Evolutionary conservation across 257 asterid genomes (phyloP), one percentile per base, ranked within the genome.

Genomic region (Ajuga chamaepitys): DNA sequence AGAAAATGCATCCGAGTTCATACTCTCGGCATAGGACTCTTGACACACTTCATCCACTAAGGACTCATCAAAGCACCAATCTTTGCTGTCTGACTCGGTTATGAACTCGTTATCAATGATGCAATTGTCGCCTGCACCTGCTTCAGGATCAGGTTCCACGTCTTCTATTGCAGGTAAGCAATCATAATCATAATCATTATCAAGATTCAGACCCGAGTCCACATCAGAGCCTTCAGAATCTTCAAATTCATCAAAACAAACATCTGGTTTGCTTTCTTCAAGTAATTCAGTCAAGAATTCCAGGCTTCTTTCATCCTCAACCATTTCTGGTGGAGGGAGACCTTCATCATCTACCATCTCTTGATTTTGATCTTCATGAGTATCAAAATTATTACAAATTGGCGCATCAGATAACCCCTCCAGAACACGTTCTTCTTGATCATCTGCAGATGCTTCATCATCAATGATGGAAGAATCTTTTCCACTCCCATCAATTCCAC

Each of bases 151-250:
- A 63, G 59, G 24, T 17, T 71, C 72, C 38, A 62, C n/a, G 13
- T 17, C 73, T 37, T 20, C 72, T 38, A 4, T 42, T 62, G 62
- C 25, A 24, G 55, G 26, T 10, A 73, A 16, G 38, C 37, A 65
- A 9, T 65, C 84, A 10, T 26, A 55, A 38, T 30, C 76, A 72
- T 32, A 56, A 30, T 41, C 46, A 41, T 72, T 77, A 67, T 74
- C 85, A 56, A 81, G 74, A 60, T 59, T 62, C 63, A 65, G 60
- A 58, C 71, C 71, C 9, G 71, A 56, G 68, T 87, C 95, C 86
- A 77, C 59, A 58, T 82, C 86, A 12, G 93, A 83, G 37, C 70
- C 77, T 56, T 68, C 85, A 17, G 46, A 66, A 34, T 73, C 78
- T 13, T 40, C 59, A 51, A 22, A 25, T 24, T 73, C 68, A n/a